phyloP scores from a whole-genome alignment of 176 grass and related monocot genomes.

The Hordeum vulgare region MorexV3_pseudomolecules_assembly NC_058519.1:473788537-473789036 shows the following conservation, averaged over 20 bases:
- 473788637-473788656: neutral
- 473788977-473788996: neutral
- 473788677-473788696: neutral
- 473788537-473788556: neutral
- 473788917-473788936: neutral
- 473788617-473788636: no score
- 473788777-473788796: neutral
- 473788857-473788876: neutral
- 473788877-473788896: neutral
- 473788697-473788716: neutral
- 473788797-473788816: neutral
- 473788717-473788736: neutral
- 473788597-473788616: neutral
- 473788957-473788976: neutral
- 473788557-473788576: conserved; percentile 18
- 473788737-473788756: neutral
- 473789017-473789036: no score
- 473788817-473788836: neutral
- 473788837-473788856: neutral
- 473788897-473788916: conserved; percentile 6
- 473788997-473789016: neutral
- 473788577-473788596: neutral
- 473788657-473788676: neutral
- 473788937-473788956: neutral
- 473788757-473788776: neutral